Evolutionary conservation across 148 eudicot species (phyloP).

Genomic region (Rhododendron simsii): DNA sequence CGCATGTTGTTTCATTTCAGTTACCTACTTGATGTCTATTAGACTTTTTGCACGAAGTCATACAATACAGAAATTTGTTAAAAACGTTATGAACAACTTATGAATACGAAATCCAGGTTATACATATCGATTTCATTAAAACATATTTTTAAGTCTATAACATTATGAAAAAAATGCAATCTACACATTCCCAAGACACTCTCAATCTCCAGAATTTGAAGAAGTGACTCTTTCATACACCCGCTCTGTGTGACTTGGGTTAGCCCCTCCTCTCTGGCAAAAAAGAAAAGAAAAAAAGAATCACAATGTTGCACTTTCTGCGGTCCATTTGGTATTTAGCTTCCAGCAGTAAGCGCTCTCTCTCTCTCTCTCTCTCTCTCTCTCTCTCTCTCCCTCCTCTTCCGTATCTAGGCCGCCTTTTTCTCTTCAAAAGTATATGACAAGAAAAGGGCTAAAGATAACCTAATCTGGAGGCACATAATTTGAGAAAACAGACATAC

Average conservation of each 20-base stretch:
- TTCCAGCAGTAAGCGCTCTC: background rate
- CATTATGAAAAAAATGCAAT: background rate
- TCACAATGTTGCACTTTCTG: background rate
- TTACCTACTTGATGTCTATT: background rate
- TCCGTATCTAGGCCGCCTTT: background rate
- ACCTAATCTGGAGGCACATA: background rate
- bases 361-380: background rate
- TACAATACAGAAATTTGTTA: background rate
- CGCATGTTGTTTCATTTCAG: background rate
- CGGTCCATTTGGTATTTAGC: background rate
- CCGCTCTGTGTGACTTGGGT: background rate
- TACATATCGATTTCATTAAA: background rate
- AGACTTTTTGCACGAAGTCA: background rate
- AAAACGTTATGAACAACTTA: background rate
- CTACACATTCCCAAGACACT: background rate
- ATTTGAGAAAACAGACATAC: conserved; percentile 24
- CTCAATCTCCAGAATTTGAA: background rate
- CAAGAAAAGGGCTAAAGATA: background rate
- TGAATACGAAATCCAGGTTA: background rate
- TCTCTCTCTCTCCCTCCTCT: background rate
- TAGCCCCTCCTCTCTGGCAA: background rate
- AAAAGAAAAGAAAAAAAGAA: background rate
- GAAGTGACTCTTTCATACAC: background rate
- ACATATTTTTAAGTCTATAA: background rate
- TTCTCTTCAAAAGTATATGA: background rate